Evolutionary conservation across 164 flowering plant genomes (phyloP), one percentile per base, ranked within the genome.

Genomic region (Nymphaea thermarum): DNA sequence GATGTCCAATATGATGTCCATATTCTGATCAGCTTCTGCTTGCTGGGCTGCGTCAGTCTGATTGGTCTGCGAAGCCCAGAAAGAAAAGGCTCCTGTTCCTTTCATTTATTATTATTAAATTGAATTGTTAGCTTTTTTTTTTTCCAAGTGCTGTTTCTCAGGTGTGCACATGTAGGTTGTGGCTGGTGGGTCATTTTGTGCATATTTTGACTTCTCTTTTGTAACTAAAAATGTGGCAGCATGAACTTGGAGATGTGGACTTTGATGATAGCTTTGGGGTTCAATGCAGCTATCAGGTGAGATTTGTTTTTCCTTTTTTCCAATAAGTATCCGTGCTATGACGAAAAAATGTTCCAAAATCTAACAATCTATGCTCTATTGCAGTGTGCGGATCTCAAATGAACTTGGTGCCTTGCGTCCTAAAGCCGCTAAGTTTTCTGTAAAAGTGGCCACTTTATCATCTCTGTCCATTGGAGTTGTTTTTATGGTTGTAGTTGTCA

Each of bases 371-470:
- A 8, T 51, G 12, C 14, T 51, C 14, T 51, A 10, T 7, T 73
- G 76, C 80, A 87, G 91, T 75, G 91, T 89, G 74, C 80, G 91
- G 76, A 79, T 89, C 17, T 87, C 91, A 12, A 87, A 87, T 72
- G 91, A 89, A 75, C 79, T 87, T 2, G 95, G 90, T 6, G 88
- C 95, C 51, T 78, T 68, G 15, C 87, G 84, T 45, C 90, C 95
- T 61, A 81, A 87, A 64, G 76, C 87, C 0, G 90, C 91, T 0
- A 89, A 80, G 61, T 82, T 89, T 25, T 77, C 95, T 3, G 75
- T 89, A 3, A 70, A 78, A 43, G 91, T 87, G 43, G 87, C 82
- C 3, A 82, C 78, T 14, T 4, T 78, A 6, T 65, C 74, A 15
- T 80, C 91, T 2, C 66, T 79, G 17, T 0, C 77, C 47, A 68